phyloP scores from a whole-genome alignment of 495 filamentous ascomycete species.

The Penicillium salamii region DNA sequence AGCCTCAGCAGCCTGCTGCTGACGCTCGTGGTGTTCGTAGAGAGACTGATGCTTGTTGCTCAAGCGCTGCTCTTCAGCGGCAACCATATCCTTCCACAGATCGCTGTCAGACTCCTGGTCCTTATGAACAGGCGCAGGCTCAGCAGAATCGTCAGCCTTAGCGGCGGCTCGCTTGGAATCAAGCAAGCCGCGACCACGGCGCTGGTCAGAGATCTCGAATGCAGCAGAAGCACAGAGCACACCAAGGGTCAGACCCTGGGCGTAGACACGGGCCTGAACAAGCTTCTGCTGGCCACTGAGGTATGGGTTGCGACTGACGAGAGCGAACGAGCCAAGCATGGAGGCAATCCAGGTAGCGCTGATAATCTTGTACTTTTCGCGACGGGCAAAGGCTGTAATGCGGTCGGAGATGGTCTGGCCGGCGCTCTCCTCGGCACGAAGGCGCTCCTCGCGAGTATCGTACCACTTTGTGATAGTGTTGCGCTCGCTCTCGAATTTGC shows the following conservation, averaged over 20 bases:
- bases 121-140: conserved; percentile 71
- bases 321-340: conserved; percentile 71
- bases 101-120: conserved; percentile 62
- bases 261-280: conserved; percentile 96
- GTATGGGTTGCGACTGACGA: conserved; percentile 78
- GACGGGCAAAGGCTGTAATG: conserved; percentile 57
- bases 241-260: conserved; percentile 89
- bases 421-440: conserved; percentile 43
- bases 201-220: conserved; percentile 84
- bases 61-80: conserved; percentile 67
- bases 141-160: neutral
- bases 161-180: conserved; percentile 47
- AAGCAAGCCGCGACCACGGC: conserved; percentile 60
- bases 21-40: conserved; percentile 29
- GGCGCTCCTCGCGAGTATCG: conserved; percentile 58
- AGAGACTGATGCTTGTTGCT: conserved; percentile 53
- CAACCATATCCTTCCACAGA: conserved; percentile 88
- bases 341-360: conserved; percentile 77
- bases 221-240: conserved; percentile 84
- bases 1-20: conserved; percentile 11
- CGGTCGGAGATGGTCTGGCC: conserved; percentile 55
- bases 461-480: conserved; percentile 64
- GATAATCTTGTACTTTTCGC: conserved; percentile 90
- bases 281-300: conserved; percentile 81
- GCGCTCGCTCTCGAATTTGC: conserved; percentile 65